Conservation (phyloP, 306 rosid species). For the Vigna angularis region DNA sequence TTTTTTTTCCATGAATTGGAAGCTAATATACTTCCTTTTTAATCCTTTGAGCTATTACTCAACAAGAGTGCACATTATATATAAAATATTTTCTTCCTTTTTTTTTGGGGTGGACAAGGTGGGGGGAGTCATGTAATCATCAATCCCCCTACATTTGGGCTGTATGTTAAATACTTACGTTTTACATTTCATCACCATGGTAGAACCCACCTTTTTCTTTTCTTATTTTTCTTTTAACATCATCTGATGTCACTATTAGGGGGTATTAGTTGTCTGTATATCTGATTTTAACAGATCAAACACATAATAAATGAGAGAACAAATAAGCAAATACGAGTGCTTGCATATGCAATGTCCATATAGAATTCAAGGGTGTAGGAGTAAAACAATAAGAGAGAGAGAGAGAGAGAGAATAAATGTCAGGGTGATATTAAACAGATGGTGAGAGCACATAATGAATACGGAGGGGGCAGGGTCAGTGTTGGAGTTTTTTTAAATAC, state of each 20-base stretch:
- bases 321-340: neutral
- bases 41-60: constrained; percentile 3
- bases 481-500: constrained; percentile 10
- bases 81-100: neutral
- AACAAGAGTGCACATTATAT: constrained; percentile 8
- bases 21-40: neutral
- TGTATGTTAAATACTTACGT: neutral
- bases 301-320: neutral
- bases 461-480: neutral
- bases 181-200: neutral
- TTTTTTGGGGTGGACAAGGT: neutral
- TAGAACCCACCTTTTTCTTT: neutral
- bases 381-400: neutral
- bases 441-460: neutral
- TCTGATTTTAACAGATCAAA: neutral
- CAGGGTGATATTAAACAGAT: neutral
- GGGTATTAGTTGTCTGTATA: neutral
- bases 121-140: neutral
- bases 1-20: constrained; percentile 29
- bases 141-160: neutral
- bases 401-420: constrained; percentile 7
- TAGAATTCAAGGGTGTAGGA: neutral
- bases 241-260: constrained; percentile 2
- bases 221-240: neutral
- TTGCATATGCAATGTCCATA: neutral